phyloP scores from a whole-genome alignment of 257 asterid species.

The Solanum microdontum region DNA sequence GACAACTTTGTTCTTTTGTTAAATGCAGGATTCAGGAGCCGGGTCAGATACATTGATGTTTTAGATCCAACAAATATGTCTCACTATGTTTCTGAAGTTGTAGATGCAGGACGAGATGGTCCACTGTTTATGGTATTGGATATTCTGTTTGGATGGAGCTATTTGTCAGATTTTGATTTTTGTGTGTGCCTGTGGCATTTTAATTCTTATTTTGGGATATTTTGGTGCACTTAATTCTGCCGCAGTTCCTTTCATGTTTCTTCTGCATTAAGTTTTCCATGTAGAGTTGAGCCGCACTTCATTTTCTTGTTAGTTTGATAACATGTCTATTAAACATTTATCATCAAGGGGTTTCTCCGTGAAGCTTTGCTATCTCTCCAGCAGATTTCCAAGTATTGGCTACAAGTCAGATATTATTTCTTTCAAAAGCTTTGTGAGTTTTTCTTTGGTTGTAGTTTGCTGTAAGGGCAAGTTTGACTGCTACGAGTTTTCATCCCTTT shows the following conservation, averaged over 20 bases:
- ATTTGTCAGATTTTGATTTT: background rate
- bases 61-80: slow-evolving; percentile 67
- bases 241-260: background rate
- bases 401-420: background rate
- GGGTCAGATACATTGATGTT: slow-evolving; percentile 66
- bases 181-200: background rate
- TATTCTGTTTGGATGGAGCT: background rate
- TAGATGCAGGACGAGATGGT: slow-evolving; percentile 67
- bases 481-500: background rate
- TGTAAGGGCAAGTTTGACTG: background rate
- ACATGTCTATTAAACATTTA: background rate
- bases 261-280: background rate
- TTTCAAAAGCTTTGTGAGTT: background rate
- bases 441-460: background rate
- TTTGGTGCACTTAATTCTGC: background rate
- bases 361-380: background rate
- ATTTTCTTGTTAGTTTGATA: background rate
- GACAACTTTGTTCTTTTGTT: slow-evolving; percentile 12
- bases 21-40: slow-evolving; percentile 83
- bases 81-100: slow-evolving; percentile 70
- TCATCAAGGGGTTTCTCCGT: background rate
- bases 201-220: background rate
- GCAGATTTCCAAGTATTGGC: background rate
- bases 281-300: background rate
- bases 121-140: slow-evolving; percentile 76